phyloP scores from a whole-genome alignment of 1,284 basidiomycete species.

The Cerrena zonata region DNA sequence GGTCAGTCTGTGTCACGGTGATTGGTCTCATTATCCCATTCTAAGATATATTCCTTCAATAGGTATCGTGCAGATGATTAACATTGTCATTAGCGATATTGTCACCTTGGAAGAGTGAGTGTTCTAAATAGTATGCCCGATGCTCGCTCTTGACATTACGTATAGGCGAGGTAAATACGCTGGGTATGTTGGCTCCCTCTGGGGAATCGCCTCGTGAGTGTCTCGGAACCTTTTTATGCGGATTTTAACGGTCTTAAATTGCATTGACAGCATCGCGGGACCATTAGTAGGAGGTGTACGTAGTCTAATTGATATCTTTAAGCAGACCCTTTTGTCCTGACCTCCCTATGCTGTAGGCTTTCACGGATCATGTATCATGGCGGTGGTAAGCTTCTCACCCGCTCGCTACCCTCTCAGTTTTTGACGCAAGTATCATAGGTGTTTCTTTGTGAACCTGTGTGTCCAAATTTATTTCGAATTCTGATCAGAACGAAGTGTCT shows the following conservation, averaged over 20 bases:
- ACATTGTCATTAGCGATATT: constrained; percentile 73
- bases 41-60: neutral
- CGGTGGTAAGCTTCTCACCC: constrained; percentile 42
- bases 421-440: constrained; percentile 31
- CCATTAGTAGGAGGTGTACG: constrained; percentile 65
- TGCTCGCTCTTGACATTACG: no score
- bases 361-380: constrained; percentile 65
- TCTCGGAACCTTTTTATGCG: neutral
- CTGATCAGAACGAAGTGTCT: constrained; percentile 1
- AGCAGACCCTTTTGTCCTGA: no score
- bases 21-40: neutral
- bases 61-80: constrained; percentile 48
- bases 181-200: constrained; percentile 66
- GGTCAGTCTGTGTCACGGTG: no score
- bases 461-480: constrained; percentile 13
- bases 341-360: constrained; percentile 38
- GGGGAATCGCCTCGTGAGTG: constrained; percentile 60
- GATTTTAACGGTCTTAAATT: neutral
- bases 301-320: no score
- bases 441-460: constrained; percentile 66
- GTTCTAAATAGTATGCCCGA: no score
- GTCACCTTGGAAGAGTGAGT: constrained; percentile 62
- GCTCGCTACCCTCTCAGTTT: neutral
- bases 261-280: constrained; percentile 50
- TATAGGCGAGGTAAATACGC: constrained; percentile 66